Conservation (phyloP, 2,329 filamentous ascomycete genomes). For the Apiospora saccharicola region DNA sequence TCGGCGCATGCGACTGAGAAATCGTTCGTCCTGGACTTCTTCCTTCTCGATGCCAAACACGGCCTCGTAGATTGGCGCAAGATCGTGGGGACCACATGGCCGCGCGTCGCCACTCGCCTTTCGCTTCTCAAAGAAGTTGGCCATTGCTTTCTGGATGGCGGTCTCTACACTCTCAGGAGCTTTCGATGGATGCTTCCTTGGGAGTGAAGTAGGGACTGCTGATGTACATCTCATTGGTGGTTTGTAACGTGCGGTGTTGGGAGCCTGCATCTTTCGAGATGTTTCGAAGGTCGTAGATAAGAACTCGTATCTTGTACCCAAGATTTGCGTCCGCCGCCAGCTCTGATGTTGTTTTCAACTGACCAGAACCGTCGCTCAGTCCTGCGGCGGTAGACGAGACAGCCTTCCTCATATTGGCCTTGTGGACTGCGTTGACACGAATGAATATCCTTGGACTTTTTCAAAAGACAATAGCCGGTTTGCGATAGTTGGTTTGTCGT, state of each 20-base stretch:
- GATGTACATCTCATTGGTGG: neutral
- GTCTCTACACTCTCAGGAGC: constrained; percentile 30
- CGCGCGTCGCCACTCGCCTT: constrained; percentile 39
- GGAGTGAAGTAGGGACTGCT: neutral
- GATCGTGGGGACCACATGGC: constrained; percentile 40
- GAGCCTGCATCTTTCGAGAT: neutral
- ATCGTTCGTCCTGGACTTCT: constrained; percentile 27
- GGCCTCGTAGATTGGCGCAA: constrained; percentile 31
- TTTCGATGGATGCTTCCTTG: neutral
- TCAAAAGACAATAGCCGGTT: neutral
- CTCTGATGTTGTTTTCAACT: neutral
- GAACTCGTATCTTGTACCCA: neutral
- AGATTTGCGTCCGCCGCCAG: neutral
- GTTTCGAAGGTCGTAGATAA: neutral
- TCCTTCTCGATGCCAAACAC: constrained; percentile 28
- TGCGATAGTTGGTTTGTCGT: neutral
- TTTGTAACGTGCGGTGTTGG: neutral
- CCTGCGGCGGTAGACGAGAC: neutral
- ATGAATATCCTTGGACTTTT: neutral
- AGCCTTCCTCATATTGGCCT: neutral
- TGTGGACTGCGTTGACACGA: neutral
- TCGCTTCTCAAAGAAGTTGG: constrained; percentile 38
- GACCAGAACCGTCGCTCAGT: neutral
- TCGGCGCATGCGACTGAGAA: constrained; percentile 25
- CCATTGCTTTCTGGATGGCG: constrained; percentile 34